Evolutionary conservation across 2,329 filamentous ascomycete species (phyloP).

Genomic region (Fusarium redolens): DNA sequence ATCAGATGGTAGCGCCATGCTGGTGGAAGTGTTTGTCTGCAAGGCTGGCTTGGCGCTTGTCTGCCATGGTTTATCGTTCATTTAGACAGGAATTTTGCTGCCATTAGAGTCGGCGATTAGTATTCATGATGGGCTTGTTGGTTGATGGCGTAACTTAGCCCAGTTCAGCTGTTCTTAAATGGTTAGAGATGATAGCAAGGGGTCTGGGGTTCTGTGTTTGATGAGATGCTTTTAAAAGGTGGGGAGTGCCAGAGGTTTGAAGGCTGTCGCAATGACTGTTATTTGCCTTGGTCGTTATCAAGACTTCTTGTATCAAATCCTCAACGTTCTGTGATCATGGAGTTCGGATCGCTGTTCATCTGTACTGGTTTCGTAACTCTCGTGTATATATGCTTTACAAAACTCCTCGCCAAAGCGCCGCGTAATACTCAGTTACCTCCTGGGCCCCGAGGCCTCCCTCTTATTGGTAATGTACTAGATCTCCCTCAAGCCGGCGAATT

Average conservation of each 20-base stretch:
- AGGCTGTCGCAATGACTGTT: fast-evolving
- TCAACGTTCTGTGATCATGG: neutral
- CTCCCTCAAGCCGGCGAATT: conserved; percentile 14
- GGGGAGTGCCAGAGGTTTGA: fast-evolving
- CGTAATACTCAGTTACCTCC: conserved; percentile 8
- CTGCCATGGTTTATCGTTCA: fast-evolving
- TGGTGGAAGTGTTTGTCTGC: neutral
- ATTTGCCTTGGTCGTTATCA: fast-evolving
- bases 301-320: neutral
- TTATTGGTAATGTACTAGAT: conserved; percentile 26
- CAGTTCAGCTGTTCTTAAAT: neutral
- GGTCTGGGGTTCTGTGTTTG: fast-evolving
- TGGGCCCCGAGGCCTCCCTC: conserved; percentile 25
- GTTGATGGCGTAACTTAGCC: neutral
- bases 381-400: neutral
- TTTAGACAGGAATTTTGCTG: fast-evolving
- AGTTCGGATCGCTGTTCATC: fast-evolving
- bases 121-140: fast-evolving
- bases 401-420: fast-evolving
- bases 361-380: fast-evolving
- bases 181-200: neutral
- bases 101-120: fast-evolving
- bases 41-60: neutral
- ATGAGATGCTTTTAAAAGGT: neutral
- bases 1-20: neutral